Evolutionary conservation across 768 basidiomycete genomes (phyloP).

Genomic region (Lanmaoa pseudosensibilis): DNA sequence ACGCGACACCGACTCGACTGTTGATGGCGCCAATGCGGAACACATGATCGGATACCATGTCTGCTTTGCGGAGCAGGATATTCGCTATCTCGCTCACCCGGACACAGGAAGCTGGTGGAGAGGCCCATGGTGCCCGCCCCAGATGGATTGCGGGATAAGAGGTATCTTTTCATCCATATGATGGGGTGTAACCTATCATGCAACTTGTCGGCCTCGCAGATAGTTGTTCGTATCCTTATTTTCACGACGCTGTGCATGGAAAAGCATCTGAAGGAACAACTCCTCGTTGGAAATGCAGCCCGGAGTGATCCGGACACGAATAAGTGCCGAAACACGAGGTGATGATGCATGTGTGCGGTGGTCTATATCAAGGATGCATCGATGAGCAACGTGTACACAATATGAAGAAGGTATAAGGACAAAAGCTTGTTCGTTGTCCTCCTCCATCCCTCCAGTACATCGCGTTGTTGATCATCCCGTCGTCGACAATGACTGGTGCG

Average conservation of each 20-base stretch:
- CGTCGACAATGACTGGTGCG: not conserved
- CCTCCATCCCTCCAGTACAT: not conserved
- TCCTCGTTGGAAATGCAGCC: no score
- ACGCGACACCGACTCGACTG: no score
- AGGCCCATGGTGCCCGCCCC: no score
- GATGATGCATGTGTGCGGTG: no score
- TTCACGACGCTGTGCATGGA: not conserved
- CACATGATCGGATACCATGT: not conserved
- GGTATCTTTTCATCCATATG: not conserved
- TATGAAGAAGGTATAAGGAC: no score
- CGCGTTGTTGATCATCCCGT: not conserved
- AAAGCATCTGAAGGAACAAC: no score
- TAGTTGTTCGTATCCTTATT: not conserved
- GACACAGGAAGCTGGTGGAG: no score
- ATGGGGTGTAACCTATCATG: not conserved
- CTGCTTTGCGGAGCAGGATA: not conserved
- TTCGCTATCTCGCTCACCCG: not conserved
- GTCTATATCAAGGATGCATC: no score
- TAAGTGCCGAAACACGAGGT: no score
- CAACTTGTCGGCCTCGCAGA: not conserved
- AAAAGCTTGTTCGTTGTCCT: no score
- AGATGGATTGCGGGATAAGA: not conserved
- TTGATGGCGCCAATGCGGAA: not conserved
- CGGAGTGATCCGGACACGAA: no score
- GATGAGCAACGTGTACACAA: no score